Percentiles rank a stretch among this genome's conserved stretches.
Conservation (phyloP, 1,284 basidiomycete species). For the Tetrapyrgos nigripes region DNA sequence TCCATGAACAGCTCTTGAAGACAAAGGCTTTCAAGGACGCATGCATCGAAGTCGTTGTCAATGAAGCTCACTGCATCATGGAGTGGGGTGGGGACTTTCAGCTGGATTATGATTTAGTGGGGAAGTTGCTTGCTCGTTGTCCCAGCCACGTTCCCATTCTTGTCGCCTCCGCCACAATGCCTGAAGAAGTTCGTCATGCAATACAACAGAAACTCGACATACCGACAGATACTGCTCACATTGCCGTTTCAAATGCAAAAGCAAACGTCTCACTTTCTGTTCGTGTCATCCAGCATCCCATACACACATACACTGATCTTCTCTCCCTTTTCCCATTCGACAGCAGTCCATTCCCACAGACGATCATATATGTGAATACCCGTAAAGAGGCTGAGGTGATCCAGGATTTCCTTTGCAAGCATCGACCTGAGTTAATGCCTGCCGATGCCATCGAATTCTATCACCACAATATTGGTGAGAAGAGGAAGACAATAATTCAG, state of each 20-base stretch:
- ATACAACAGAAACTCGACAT: constrained; percentile 12
- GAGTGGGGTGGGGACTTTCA: constrained; percentile 21
- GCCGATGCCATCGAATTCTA: constrained; percentile 21
- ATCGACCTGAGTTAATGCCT: constrained; percentile 9
- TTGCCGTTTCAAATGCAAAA: constrained; percentile 24
- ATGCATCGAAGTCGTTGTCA: constrained; percentile 2
- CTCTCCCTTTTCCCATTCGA: constrained; percentile 9
- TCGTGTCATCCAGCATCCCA: constrained; percentile 19
- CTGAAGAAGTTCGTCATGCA: constrained; percentile 16
- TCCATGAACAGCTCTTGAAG: background rate
- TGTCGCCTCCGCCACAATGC: constrained; percentile 22
- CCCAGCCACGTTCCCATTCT: constrained; percentile 21
- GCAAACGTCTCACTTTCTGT: constrained; percentile 22
- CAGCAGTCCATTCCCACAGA: constrained; percentile 16
- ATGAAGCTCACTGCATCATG: constrained; percentile 23
- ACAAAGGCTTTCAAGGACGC: background rate
- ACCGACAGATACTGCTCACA: constrained; percentile 3
- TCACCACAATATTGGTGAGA: constrained; percentile 12
- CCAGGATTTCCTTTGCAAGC: constrained; percentile 18
- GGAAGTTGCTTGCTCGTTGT: constrained; percentile 8
- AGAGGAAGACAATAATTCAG: background rate
- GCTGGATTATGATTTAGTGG: constrained; percentile 12
- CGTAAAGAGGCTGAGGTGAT: constrained; percentile 14
- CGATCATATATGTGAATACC: constrained; percentile 20
- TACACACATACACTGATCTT: constrained; percentile 17